A percentile compares a stretch with the other conserved stretches of the same genome.
phyloP scores from a whole-genome alignment of 495 filamentous ascomycete species.

The Neurospora pannonica region DNA sequence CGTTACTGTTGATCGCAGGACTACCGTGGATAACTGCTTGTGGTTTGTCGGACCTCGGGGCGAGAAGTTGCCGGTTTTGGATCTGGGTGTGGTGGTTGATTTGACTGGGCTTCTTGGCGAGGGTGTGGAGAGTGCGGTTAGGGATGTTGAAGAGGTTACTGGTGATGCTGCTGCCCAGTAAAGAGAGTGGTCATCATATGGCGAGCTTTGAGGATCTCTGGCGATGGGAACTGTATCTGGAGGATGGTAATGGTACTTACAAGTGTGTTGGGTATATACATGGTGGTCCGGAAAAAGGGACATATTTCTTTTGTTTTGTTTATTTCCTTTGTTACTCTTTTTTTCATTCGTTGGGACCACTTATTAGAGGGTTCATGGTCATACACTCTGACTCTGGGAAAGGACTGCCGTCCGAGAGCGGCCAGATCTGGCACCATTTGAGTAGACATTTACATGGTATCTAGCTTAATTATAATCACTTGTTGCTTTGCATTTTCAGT shows the following conservation, averaged over 20 bases:
- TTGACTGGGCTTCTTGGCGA: constrained; percentile 16
- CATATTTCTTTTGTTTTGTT: not conserved
- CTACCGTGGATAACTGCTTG: constrained; percentile 6
- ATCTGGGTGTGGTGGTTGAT: not conserved
- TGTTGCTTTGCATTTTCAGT: not conserved
- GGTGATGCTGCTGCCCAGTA: not conserved
- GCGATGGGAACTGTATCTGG: not conserved
- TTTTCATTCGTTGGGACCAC: not conserved
- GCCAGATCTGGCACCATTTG: not conserved
- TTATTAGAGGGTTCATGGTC: not conserved
- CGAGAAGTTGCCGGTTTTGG: not conserved
- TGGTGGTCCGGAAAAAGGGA: not conserved
- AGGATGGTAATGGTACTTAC: not conserved
- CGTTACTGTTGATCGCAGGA: not conserved
- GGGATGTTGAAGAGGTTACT: not conserved
- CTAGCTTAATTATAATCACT: not conserved
- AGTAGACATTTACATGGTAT: not conserved
- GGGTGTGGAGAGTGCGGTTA: not conserved
- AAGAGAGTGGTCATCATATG: not conserved
- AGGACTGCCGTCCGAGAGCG: not conserved
- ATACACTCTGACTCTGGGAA: not conserved
- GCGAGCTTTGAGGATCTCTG: not conserved
- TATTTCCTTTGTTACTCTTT: not conserved
- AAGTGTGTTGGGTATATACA: not conserved
- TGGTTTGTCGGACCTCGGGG: constrained; percentile 4